phyloP scores from a whole-genome alignment of 768 basidiomycete genomes.

The Leucosporidium yakuticum region DNA sequence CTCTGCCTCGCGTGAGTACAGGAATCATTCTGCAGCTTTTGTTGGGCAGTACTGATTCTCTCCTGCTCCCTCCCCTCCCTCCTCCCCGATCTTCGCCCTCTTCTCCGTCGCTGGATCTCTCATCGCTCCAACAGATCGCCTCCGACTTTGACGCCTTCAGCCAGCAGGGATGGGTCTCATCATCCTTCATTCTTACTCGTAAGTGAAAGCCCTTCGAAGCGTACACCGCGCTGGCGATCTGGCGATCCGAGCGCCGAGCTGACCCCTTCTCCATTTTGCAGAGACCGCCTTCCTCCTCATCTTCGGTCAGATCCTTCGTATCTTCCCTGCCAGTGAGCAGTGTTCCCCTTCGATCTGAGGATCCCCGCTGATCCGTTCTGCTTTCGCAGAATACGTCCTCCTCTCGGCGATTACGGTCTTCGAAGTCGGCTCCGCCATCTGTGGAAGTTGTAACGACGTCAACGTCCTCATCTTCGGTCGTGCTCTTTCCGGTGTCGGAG shows the following conservation, averaged over 20 bases:
- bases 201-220: neutral
- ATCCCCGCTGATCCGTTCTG: neutral
- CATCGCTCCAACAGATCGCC: constrained; percentile 36
- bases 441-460: constrained; percentile 44
- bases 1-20: neutral
- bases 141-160: constrained; percentile 41
- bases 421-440: constrained; percentile 50
- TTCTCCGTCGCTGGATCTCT: neutral
- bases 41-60: too few relatives aligned
- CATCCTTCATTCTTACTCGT: constrained; percentile 36
- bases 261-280: constrained; percentile 7
- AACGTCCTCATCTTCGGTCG: constrained; percentile 48
- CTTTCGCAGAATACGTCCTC: constrained; percentile 4
- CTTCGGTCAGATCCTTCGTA: constrained; percentile 42
- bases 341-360: neutral
- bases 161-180: constrained; percentile 40
- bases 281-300: constrained; percentile 38
- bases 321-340: constrained; percentile 41
- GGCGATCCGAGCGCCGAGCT: neutral
- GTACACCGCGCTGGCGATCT: neutral
- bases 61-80: neutral
- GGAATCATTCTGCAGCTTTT: too few relatives aligned
- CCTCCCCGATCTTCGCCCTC: neutral
- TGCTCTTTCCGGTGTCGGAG: constrained; percentile 51
- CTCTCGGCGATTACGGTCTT: constrained; percentile 42